Evolutionary conservation across 2,329 filamentous ascomycete species (phyloP), one percentile per base, ranked within the genome.

Genomic region (Amphichorda felina): DNA sequence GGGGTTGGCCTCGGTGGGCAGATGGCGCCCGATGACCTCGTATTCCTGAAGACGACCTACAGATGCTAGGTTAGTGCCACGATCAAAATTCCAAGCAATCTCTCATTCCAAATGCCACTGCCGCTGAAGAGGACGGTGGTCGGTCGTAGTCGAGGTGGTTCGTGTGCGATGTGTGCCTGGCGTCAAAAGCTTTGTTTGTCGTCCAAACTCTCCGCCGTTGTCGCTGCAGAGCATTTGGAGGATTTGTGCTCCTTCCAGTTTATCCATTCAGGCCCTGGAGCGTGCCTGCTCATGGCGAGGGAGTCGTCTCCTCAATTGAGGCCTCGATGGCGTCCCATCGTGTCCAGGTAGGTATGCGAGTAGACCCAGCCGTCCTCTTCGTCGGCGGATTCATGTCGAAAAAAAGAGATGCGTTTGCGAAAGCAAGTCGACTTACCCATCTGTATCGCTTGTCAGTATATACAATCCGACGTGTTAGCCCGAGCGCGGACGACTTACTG

Each of bases 21-120:
- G 70, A 72, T 95, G 89, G 71, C 93, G 89, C 74, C 93, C 91
- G 64, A 98, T 94, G 75, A 98, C 89, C 81, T 96, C 91, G 80
- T 94, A 98, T 81, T 98, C 91, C 68, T 87, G 84, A 74, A 98
- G 88, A 79, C 91, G 91, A 86, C 88, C 91, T 98, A 67, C 6
- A 28, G 21, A 24, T 24, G 21, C 10, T 24, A 10, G 21, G 21
- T 24, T 24, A 24, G 21, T 24, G 10, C 6, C 21, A 24, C 21
- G 21, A 10, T 24, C 21, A 6, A 24, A 24, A 24, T 24, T 24
- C 21, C n/a, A n/a, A n/a, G n/a, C n/a, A n/a, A n/a, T n/a, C n/a
- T n/a, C n/a, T n/a, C n/a, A n/a, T n/a, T n/a, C n/a, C 21, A 24
- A 24, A 24, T 24, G 21, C 21, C 21, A 24, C 21, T 6, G 21